Percentiles rank a stretch among this genome's conserved stretches.
phyloP scores from a whole-genome alignment of 225 moss, liverwort and hornwort genomes.

The Sphagnum contortum region DNA sequence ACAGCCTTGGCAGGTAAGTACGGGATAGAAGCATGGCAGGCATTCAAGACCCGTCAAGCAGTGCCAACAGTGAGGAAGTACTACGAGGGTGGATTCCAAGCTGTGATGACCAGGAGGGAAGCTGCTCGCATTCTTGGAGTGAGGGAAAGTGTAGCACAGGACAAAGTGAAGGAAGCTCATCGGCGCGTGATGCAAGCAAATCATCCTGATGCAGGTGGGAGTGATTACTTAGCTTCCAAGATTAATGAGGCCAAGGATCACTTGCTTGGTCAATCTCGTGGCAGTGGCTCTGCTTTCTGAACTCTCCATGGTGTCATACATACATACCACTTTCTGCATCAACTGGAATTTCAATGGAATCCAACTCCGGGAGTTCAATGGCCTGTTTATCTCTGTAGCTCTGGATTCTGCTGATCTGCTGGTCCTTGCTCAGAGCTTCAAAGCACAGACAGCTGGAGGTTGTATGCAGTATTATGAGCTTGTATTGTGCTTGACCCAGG shows the following conservation, averaged over 20 bases:
- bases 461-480: too few species aligned
- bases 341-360: too few species aligned
- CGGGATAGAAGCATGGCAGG: conserved; percentile 71
- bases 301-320: too few species aligned
- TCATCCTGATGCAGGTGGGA: conserved; percentile 86
- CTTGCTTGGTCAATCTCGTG: conserved; percentile 68
- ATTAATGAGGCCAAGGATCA: conserved; percentile 92
- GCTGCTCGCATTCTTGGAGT: conserved; percentile 86
- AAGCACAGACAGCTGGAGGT: too few species aligned
- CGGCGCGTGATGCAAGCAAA: conserved; percentile 93
- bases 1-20: conserved; percentile 70
- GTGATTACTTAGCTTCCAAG: conserved; percentile 80
- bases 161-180: conserved; percentile 89
- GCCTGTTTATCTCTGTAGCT: too few species aligned
- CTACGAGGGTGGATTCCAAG: conserved; percentile 91
- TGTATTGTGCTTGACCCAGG: too few species aligned
- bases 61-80: conserved; percentile 66
- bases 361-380: too few species aligned
- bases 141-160: conserved; percentile 80
- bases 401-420: too few species aligned
- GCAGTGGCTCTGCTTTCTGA: conserved; percentile 76
- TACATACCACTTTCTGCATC: too few species aligned
- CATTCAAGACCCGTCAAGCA: conserved; percentile 64
- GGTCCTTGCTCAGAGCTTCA: too few species aligned
- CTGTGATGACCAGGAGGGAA: conserved; percentile 80